Conservation (phyloP, 768 basidiomycete genomes). For the Kwoniella bestiolae region DNA sequence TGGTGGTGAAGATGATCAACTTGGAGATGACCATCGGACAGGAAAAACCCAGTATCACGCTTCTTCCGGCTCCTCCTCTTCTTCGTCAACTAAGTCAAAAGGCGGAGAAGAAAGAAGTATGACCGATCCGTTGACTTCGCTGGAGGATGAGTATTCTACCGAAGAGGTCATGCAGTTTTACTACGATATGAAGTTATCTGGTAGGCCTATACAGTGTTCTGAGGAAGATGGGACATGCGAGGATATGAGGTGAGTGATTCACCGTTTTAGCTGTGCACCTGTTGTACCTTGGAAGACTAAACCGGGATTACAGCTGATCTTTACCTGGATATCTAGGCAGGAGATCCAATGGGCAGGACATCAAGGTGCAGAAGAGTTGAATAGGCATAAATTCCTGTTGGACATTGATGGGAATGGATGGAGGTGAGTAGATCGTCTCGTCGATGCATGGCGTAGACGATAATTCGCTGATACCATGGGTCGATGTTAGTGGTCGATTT, state of each 20-base stretch:
- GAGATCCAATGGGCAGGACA: constrained; percentile 52
- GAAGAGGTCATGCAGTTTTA: constrained; percentile 42
- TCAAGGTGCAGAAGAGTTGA: constrained; percentile 50
- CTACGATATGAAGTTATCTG: constrained; percentile 53
- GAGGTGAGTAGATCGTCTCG: too few relatives aligned
- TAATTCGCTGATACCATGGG: neutral
- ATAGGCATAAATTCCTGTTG: constrained; percentile 58
- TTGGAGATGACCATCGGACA: neutral
- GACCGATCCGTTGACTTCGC: constrained; percentile 25
- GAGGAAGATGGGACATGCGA: constrained; percentile 56
- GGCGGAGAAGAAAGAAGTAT: neutral
- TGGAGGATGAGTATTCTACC: constrained; percentile 29
- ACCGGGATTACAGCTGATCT: neutral
- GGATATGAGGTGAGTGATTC: constrained; percentile 52
- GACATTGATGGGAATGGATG: constrained; percentile 55
- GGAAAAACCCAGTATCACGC: constrained; percentile 6
- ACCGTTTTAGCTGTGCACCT: too few relatives aligned
- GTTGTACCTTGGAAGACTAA: too few relatives aligned
- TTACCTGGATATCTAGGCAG: constrained; percentile 19
- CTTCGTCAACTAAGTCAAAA: neutral
- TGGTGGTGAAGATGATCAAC: constrained; percentile 12
- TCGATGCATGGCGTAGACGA: too few relatives aligned
- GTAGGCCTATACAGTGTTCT: constrained; percentile 52
- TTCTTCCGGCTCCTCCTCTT: constrained; percentile 4
- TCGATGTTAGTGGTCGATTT: constrained; percentile 38